Evolutionary conservation across 2,329 filamentous ascomycete genomes (phyloP).

Genomic region (Cytospora mali): DNA sequence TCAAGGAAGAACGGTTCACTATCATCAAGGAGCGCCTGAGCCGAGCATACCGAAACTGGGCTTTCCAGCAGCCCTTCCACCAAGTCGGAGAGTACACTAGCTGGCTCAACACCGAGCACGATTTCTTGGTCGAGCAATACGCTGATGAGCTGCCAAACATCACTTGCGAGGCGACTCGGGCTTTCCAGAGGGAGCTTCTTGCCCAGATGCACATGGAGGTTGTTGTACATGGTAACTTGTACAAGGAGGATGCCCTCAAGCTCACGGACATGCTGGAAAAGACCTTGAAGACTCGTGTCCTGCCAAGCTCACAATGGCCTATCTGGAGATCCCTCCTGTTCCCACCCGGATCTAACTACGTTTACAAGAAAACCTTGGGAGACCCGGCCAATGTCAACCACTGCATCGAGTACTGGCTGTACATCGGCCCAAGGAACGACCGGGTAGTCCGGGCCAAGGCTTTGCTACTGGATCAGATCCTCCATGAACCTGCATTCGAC

Average conservation of each 20-base stretch:
- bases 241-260: slow-evolving; percentile 88
- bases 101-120: slow-evolving; percentile 76
- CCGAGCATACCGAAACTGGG: slow-evolving; percentile 81
- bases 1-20: slow-evolving; percentile 85
- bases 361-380: slow-evolving; percentile 78
- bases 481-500: slow-evolving; percentile 91
- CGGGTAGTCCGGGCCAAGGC: slow-evolving; percentile 73
- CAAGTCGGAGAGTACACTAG: slow-evolving; percentile 83
- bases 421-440: slow-evolving; percentile 70
- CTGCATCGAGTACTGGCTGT: slow-evolving; percentile 78
- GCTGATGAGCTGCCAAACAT: slow-evolving; percentile 75
- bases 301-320: slow-evolving; percentile 80
- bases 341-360: slow-evolving; percentile 77
- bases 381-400: slow-evolving; percentile 90
- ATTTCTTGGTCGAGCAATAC: slow-evolving; percentile 79
- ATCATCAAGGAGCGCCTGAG: slow-evolving; percentile 85
- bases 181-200: slow-evolving; percentile 79
- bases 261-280: slow-evolving; percentile 82
- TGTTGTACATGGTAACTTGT: slow-evolving; percentile 87
- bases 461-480: slow-evolving; percentile 83
- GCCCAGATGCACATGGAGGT: slow-evolving; percentile 86
- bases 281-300: slow-evolving; percentile 70
- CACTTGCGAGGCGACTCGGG: slow-evolving; percentile 71
- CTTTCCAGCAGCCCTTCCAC: slow-evolving; percentile 84
- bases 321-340: slow-evolving; percentile 76